Evolutionary conservation across 257 asterid species (phyloP), one percentile per base, ranked within the genome.

Genomic region (Solanum pinnatisectum): DNA sequence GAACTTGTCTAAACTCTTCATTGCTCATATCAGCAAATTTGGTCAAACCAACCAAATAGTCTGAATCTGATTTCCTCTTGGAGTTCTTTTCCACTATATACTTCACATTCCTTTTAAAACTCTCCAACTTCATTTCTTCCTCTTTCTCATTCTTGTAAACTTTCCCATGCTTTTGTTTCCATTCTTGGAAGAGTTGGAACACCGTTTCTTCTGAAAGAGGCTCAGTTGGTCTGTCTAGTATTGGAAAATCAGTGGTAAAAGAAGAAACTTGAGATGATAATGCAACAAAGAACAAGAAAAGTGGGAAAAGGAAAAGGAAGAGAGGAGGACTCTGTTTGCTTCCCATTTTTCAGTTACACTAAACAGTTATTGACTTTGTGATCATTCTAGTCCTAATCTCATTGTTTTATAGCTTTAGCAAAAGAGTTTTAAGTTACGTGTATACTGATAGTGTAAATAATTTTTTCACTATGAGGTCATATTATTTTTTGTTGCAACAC

Each of bases 21-120:
- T 88, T 91, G 23, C 87, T 88, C 89, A 88, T 78, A 88, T 89
- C 93, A 23, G 92, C 91, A 81, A 89, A 89, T 60, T 78, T 89
- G 78, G 73, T 91, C 85, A 91, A 52, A 25, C 93, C 92, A 68
- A 91, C 65, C 10, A 87, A 35, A 73, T 40, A 86, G 5, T 86
- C 67, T 5, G 63, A 60, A 22, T 82, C 12, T 2, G 84, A 81
- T 25, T 42, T 76, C 56, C 88, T 90, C 52, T 84, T 49, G 8
- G 88, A 70, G 27, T 90, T 91, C 30, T 32, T 89, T 67, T 84
- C 89, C 83, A 87, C 14, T 76, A 90, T 37, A 56, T 89, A 90
- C 89, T 70, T 87, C 83, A 90, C 81, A 87, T 88, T 91, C 27
- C 16, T 14, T n/a, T 76, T 32, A 37, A 91, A 91, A 36, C 23